phyloP scores from a whole-genome alignment of 306 rosid species.

The Senna tora region DNA sequence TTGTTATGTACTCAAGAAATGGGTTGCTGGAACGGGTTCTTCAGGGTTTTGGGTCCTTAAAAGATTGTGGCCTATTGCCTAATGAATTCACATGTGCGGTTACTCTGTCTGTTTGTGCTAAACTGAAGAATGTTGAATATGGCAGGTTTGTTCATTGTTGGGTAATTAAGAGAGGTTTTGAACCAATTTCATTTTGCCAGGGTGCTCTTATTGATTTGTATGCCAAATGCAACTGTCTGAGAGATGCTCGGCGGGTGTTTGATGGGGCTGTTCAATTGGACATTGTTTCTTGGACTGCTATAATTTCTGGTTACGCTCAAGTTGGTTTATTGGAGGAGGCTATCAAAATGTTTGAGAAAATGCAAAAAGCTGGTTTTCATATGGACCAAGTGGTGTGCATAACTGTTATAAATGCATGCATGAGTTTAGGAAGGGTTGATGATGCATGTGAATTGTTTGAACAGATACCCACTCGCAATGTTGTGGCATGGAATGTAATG shows the following conservation, averaged over 20 bases:
- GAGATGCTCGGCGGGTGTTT: constrained; percentile 53
- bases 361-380: constrained; percentile 50
- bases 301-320: constrained; percentile 66
- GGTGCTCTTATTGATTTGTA: constrained; percentile 73
- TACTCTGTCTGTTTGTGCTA: constrained; percentile 64
- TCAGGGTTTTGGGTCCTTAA: constrained; percentile 45
- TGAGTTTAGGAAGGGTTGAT: constrained; percentile 49
- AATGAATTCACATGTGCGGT: constrained; percentile 62
- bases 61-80: constrained; percentile 46
- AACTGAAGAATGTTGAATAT: constrained; percentile 43
- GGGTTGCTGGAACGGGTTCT: constrained; percentile 42
- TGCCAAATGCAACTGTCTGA: constrained; percentile 57
- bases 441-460: constrained; percentile 58
- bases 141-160: constrained; percentile 63
- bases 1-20: constrained; percentile 55
- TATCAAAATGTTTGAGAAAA: constrained; percentile 56
- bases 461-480: constrained; percentile 54
- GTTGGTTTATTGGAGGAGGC: constrained; percentile 62
- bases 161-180: constrained; percentile 54
- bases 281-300: constrained; percentile 63
- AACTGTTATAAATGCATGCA: constrained; percentile 63
- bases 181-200: constrained; percentile 48
- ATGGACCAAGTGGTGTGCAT: constrained; percentile 63
- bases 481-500: constrained; percentile 89
- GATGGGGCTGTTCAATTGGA: constrained; percentile 49